phyloP scores from a whole-genome alignment of 768 basidiomycete genomes.

The Trametes punicea region DNA sequence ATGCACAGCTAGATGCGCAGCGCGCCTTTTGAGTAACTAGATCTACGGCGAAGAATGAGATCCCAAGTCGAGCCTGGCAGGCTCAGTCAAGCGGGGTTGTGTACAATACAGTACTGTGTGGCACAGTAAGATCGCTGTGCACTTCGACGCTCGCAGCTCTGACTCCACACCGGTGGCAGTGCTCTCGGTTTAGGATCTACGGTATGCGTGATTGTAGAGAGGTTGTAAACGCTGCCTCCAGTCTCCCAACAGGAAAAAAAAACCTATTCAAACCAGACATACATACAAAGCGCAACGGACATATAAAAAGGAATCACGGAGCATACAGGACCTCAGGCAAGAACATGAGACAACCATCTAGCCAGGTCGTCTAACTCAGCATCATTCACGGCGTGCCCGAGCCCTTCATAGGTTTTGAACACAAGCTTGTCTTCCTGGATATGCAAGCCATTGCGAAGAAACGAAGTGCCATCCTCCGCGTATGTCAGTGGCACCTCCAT shows the following conservation, averaged over 20 bases:
- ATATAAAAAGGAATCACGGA: too few species aligned
- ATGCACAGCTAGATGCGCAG: neutral
- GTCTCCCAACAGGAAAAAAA: too few species aligned
- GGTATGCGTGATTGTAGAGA: too few species aligned
- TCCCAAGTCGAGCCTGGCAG: too few species aligned
- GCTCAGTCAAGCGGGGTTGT: too few species aligned
- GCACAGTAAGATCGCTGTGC: too few species aligned
- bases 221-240: too few species aligned
- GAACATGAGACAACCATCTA: neutral
- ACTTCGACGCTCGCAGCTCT: neutral
- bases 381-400: constrained; percentile 16
- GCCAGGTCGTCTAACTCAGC: constrained; percentile 14
- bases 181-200: neutral
- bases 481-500: constrained; percentile 35
- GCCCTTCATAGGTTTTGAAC: constrained; percentile 15
- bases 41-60: too few species aligned
- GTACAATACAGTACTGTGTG: too few species aligned
- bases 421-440: constrained; percentile 19
- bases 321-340: neutral
- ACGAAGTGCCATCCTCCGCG: constrained; percentile 33
- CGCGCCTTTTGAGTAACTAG: too few species aligned
- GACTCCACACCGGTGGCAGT: constrained; percentile 1
- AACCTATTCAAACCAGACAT: too few species aligned
- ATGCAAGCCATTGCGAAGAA: constrained; percentile 30
- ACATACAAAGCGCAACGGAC: neutral